Percentiles rank a stretch among this genome's conserved stretches.
Evolutionary conservation across 257 asterid genomes (phyloP).

Genomic region (Solanum boliviense): DNA sequence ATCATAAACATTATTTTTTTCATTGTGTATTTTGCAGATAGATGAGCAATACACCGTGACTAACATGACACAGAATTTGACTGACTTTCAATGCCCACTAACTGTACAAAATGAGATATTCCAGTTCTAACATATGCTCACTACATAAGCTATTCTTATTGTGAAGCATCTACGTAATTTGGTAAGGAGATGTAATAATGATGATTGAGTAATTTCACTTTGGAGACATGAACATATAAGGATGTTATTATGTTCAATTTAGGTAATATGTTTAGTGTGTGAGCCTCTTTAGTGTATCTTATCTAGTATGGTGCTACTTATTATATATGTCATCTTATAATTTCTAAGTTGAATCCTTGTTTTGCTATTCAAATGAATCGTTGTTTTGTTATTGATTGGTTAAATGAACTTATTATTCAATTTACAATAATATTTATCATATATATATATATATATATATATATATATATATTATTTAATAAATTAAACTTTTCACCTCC

Average conservation of each 20-base stretch:
- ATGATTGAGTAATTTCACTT: neutral
- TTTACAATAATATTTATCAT: neutral
- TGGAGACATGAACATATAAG: neutral
- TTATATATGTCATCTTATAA: neutral
- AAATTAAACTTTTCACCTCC: no score
- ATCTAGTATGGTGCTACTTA: neutral
- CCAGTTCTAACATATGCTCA: conserved; percentile 5
- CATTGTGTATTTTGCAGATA: conserved; percentile 32
- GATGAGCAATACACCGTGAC: conserved; percentile 50
- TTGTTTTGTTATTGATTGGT: neutral
- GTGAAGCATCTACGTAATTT: conserved; percentile 34
- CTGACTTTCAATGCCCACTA: conserved; percentile 34
- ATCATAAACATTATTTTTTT: neutral
- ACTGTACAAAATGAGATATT: conserved; percentile 37
- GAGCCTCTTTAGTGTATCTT: neutral
- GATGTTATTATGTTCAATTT: neutral
- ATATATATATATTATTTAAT: no score
- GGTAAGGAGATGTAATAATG: conserved; percentile 27
- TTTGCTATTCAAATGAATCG: neutral
- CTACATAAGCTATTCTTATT: conserved; percentile 10
- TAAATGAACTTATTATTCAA: neutral
- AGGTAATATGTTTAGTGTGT: neutral
- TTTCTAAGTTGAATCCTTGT: neutral
- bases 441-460: no score
- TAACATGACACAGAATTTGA: conserved; percentile 31